A percentile compares a stretch with the other conserved stretches of the same genome.
phyloP scores from a whole-genome alignment of 1,284 basidiomycete species.

The Somion occarium region DNA sequence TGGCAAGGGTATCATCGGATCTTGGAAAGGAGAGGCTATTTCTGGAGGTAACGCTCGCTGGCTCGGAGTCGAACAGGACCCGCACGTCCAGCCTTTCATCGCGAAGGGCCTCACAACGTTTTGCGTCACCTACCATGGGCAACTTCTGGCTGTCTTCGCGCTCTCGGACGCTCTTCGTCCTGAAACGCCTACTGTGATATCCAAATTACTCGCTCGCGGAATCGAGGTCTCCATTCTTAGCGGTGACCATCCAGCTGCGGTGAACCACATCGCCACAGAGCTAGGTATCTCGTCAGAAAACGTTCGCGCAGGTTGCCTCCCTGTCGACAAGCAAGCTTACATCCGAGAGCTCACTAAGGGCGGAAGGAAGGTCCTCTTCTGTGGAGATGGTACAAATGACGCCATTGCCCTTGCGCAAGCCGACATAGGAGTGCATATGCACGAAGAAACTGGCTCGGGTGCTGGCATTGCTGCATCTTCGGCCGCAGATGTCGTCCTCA shows the following conservation, averaged over 20 bases:
- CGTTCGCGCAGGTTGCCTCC: slow-evolving; percentile 38
- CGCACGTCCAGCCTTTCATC: slow-evolving; percentile 18
- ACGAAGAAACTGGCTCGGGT: slow-evolving; percentile 21
- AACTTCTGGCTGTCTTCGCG: slow-evolving; percentile 38
- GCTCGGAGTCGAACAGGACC: slow-evolving; percentile 23
- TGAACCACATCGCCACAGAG: slow-evolving; percentile 36
- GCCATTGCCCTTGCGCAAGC: slow-evolving; percentile 47
- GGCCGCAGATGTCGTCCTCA: slow-evolving; percentile 44
- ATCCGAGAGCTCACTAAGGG: slow-evolving; percentile 31
- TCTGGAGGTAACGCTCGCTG: slow-evolving; percentile 34
- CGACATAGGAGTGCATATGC: slow-evolving; percentile 43
- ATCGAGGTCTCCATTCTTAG: slow-evolving; percentile 45
- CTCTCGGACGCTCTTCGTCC: slow-evolving; percentile 46
- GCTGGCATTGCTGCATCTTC: slow-evolving; percentile 32
- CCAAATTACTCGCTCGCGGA: slow-evolving; percentile 31
- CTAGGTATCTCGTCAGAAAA: background rate
- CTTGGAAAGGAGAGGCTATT: slow-evolving; percentile 21
- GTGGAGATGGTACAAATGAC: slow-evolving; percentile 51
- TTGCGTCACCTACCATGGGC: slow-evolving; percentile 27
- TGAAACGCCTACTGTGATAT: slow-evolving; percentile 36
- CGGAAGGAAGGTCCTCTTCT: slow-evolving; percentile 33
- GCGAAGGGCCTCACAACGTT: slow-evolving; percentile 31
- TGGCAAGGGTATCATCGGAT: slow-evolving; percentile 34
- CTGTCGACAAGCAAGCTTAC: slow-evolving; percentile 45
- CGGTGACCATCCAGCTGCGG: slow-evolving; percentile 51